A percentile compares a stretch with the other conserved stretches of the same genome.
Conservation (phyloP, 1,139 yeast genomes). For the Yarrowia galli region DNA sequence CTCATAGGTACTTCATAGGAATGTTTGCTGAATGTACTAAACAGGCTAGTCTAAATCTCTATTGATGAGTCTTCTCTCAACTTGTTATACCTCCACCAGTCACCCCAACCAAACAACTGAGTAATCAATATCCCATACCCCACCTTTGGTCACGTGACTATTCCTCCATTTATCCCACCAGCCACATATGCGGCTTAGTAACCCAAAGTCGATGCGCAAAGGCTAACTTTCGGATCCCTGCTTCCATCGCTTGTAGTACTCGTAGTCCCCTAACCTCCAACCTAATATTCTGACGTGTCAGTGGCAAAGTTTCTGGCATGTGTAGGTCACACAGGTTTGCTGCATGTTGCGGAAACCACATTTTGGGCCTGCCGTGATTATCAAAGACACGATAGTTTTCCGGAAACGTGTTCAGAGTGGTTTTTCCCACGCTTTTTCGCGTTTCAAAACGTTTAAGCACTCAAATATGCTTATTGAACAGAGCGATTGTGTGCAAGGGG, state of each 20-base stretch:
- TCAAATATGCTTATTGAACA: constrained; percentile 3
- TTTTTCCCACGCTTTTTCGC: not conserved
- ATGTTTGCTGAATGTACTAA: too few species aligned
- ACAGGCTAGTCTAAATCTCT: too few species aligned
- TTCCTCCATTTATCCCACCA: too few species aligned
- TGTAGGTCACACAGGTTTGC: not conserved
- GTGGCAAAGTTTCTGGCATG: not conserved
- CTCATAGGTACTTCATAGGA: too few species aligned
- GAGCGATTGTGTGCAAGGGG: not conserved
- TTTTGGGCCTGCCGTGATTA: not conserved
- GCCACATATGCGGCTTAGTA: constrained; percentile 1
- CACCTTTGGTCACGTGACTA: too few species aligned
- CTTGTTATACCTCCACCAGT: too few species aligned
- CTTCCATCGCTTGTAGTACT: not conserved
- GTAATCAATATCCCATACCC: too few species aligned
- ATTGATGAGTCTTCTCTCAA: too few species aligned
- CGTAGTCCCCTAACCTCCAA: constrained; percentile 8
- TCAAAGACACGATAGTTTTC: not conserved
- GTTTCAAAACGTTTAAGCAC: not conserved
- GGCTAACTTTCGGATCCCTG: not conserved
- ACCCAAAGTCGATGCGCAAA: not conserved
- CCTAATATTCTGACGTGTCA: not conserved
- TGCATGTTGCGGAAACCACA: constrained; percentile 9
- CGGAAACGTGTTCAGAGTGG: not conserved
- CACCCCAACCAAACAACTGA: too few species aligned